Evolutionary conservation across 2,329 filamentous ascomycete species (phyloP), one percentile per base, ranked within the genome.

Genomic region (Dendrostoma leiphaemia): DNA sequence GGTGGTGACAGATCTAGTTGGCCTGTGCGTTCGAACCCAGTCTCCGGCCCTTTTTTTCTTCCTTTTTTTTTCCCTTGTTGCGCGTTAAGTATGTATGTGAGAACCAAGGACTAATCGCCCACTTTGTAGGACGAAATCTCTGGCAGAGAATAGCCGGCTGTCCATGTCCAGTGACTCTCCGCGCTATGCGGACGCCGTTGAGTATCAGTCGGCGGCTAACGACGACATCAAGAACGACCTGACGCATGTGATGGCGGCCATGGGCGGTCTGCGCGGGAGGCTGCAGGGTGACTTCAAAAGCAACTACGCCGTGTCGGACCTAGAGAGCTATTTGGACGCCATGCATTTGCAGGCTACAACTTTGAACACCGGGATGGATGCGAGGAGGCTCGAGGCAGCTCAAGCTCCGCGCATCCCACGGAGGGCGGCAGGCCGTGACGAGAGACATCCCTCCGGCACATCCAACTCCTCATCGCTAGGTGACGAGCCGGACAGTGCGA

Each of bases 271-370:
- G 6, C 64, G 66, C 9, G 58, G 61, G 17, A 62, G 64, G 19
- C 47, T 73, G 6, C 64, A 69, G n/a, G 54, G 60, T n/a, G 68
- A 71, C 31, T 65, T 90, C 66, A 85, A 84, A 63, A 81, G 80
- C 58, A 84, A 83, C 69, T 80, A 85, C n/a, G 84, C 87, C 51
- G 83, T 89, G 57, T 83, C 84, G 2, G 83, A 79, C 3, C 81
- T 85, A n/a, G 85, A 86, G 54, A 86, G 81, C 21, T 85, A 88
- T 58, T 78, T 86, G 57, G 86, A 89, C 64, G 82, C 86, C 0
- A 79, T 91, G 6, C 86, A 86, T 6, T 82, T 85, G 60, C 89
- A 90, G 71, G 70, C 70, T 34, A 52, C 52, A 12, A 38, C 51
- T 19, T 38, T 58, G 15, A 48, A 32, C 40, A 55, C 51, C 44